Percentiles rank a stretch among this genome's conserved stretches.
Evolutionary conservation across 2,329 filamentous ascomycete genomes (phyloP).

Genomic region (Pestalotiopsis sp.): DNA sequence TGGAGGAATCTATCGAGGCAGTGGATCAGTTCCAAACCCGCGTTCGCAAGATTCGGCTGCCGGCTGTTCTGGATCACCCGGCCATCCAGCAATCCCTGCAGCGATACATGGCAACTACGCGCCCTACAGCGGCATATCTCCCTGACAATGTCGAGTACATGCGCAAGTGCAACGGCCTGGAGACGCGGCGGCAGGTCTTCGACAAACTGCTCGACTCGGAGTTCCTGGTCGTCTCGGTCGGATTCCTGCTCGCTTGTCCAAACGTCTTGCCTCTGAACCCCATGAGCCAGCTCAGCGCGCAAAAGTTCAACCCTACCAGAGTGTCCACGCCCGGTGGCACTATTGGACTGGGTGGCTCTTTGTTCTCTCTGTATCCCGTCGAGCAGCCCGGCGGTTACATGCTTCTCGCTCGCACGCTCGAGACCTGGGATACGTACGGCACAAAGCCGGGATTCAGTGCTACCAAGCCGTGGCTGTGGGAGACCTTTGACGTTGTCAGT

Average conservation of each 20-base stretch:
- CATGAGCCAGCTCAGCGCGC: background rate
- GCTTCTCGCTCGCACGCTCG: conserved; percentile 54
- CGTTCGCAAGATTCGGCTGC: background rate
- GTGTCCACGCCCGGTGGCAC: conserved; percentile 60
- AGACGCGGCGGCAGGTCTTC: background rate
- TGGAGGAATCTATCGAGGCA: too few relatives aligned
- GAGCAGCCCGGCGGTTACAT: conserved; percentile 61
- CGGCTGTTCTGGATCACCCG: background rate
- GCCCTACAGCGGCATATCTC: background rate
- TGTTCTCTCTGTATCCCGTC: conserved; percentile 57
- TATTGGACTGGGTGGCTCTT: conserved; percentile 57
- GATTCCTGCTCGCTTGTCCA: background rate
- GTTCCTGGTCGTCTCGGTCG: background rate
- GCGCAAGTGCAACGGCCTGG: background rate
- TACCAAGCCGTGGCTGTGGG: conserved; percentile 54
- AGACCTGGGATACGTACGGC: conserved; percentile 56
- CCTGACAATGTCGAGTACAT: background rate
- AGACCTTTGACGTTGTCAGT: conserved; percentile 58
- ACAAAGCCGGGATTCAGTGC: conserved; percentile 51
- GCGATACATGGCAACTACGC: background rate
- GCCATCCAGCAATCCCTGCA: background rate
- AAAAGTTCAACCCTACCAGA: conserved; percentile 50
- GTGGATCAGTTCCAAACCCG: too few relatives aligned
- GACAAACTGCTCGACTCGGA: background rate
- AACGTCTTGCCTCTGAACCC: background rate